phyloP scores from a whole-genome alignment of 257 asterid species.

The Nicotiana benthamiana region DNA sequence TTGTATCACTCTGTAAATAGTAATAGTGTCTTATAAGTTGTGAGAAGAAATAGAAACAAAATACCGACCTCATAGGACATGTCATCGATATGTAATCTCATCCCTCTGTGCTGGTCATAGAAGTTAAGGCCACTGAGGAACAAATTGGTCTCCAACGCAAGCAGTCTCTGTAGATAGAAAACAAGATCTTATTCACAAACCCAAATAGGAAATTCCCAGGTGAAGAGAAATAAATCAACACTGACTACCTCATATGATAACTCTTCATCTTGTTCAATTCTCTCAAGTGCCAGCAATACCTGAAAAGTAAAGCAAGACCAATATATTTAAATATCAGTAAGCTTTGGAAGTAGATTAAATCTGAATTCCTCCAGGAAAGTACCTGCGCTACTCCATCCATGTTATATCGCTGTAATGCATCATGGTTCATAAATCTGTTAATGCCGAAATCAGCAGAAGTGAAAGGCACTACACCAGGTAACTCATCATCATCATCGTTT shows the following conservation, averaged over 20 bases:
- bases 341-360: neutral
- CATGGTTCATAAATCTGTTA: constrained; percentile 23
- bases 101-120: constrained; percentile 71
- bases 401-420: constrained; percentile 33
- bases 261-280: constrained; percentile 64
- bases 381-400: constrained; percentile 70
- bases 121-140: constrained; percentile 54
- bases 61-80: constrained; percentile 86
- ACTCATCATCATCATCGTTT: constrained; percentile 11
- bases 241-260: constrained; percentile 60
- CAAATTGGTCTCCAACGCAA: constrained; percentile 58
- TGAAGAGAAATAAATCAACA: neutral
- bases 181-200: neutral
- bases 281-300: constrained; percentile 76
- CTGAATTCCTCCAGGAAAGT: constrained; percentile 7
- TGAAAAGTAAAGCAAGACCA: constrained; percentile 18
- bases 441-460: constrained; percentile 30
- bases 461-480: constrained; percentile 19
- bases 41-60: neutral
- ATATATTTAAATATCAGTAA: neutral
- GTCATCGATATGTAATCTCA: constrained; percentile 87
- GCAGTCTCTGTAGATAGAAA: constrained; percentile 51
- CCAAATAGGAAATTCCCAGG: neutral
- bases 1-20: neutral
- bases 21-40: neutral